Percentiles rank a stretch among this genome's conserved stretches.
These are phyloP conservation scores for Mycena rosella DNA, from an alignment of 768 basidiomycete genomes.

Conservation along the genomic window DNA sequence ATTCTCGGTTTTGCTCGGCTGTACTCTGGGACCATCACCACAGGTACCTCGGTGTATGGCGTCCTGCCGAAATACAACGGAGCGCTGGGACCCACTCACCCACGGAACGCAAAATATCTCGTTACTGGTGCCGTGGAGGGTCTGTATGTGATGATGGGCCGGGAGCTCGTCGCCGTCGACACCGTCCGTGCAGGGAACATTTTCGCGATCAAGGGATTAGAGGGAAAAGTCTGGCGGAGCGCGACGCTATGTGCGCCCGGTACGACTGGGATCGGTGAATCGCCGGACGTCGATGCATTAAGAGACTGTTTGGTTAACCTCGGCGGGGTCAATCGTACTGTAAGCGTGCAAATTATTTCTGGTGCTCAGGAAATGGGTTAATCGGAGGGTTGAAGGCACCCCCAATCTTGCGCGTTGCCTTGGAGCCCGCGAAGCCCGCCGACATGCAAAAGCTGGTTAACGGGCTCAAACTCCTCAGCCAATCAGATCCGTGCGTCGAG, in stretches of 20 bases:
- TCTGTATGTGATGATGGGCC: constrained; percentile 98
- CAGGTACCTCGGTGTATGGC: constrained; percentile 74
- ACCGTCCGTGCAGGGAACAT: constrained; percentile 92
- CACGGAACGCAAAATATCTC: constrained; percentile 76
- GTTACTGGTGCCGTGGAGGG: constrained; percentile 73
- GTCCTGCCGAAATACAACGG: constrained; percentile 90
- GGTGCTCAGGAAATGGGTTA: constrained; percentile 6
- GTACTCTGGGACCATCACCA: constrained; percentile 87
- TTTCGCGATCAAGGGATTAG: constrained; percentile 91
- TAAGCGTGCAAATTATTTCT: constrained; percentile 48
- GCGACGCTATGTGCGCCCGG: constrained; percentile 88
- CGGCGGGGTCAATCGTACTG: constrained; percentile 76
- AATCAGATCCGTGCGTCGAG: constrained; percentile 97
- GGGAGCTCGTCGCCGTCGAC: constrained; percentile 89
- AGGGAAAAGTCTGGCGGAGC: constrained; percentile 90
- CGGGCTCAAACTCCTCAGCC: constrained; percentile 90
- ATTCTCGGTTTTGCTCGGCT: constrained; percentile 94
- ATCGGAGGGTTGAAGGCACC: constrained; percentile 65
- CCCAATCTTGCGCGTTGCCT: constrained; percentile 95
- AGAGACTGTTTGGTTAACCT: constrained; percentile 81
- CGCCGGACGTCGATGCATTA: constrained; percentile 47
- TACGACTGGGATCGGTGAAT: constrained; percentile 55
- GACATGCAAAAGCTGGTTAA: constrained; percentile 92
- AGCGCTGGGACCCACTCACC: constrained; percentile 71
- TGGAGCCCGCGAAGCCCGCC: constrained; percentile 85